Evolutionary conservation across 176 grass and related monocot genomes (phyloP).

Genomic region (Triticum turgidum): DNA sequence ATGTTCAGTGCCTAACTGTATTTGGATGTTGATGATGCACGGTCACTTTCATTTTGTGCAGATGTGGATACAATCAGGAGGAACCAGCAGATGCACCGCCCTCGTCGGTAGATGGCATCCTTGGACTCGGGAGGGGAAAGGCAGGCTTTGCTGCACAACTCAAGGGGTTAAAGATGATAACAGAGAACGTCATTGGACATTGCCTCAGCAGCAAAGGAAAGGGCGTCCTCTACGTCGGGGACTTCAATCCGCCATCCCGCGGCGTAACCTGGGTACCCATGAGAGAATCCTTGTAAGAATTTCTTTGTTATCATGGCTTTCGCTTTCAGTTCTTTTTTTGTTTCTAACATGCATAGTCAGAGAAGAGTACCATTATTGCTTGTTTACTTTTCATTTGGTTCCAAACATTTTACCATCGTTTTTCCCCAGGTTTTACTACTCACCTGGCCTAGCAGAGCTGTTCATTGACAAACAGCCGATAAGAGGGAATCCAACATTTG

Average conservation of each 20-base stretch:
- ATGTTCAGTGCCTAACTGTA: background rate
- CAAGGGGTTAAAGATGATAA: constrained; percentile 61
- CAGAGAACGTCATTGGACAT: constrained; percentile 81
- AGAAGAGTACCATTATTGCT: background rate
- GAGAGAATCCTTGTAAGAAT: background rate
- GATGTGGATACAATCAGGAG: constrained; percentile 88
- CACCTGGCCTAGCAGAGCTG: constrained; percentile 64
- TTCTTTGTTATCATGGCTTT: background rate
- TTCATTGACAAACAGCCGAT: constrained; percentile 52
- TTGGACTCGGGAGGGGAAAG: constrained; percentile 74
- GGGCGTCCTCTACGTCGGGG: constrained; percentile 78
- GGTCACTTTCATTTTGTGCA: constrained; percentile 21
- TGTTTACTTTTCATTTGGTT: background rate
- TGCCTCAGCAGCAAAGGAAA: constrained; percentile 67
- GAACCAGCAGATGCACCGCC: constrained; percentile 1
- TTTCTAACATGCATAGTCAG: background rate
- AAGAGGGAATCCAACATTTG: constrained; percentile 53
- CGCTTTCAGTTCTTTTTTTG: background rate
- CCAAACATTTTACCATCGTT: background rate
- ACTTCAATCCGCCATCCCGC: constrained; percentile 56
- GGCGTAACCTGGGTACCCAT: constrained; percentile 62
- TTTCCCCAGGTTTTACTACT: constrained; percentile 76
- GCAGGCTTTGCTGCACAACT: constrained; percentile 67
- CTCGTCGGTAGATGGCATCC: constrained; percentile 58
- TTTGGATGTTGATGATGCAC: background rate